Conservation (phyloP, 2,329 filamentous ascomycete genomes). For the Botryotinia convoluta region DNA sequence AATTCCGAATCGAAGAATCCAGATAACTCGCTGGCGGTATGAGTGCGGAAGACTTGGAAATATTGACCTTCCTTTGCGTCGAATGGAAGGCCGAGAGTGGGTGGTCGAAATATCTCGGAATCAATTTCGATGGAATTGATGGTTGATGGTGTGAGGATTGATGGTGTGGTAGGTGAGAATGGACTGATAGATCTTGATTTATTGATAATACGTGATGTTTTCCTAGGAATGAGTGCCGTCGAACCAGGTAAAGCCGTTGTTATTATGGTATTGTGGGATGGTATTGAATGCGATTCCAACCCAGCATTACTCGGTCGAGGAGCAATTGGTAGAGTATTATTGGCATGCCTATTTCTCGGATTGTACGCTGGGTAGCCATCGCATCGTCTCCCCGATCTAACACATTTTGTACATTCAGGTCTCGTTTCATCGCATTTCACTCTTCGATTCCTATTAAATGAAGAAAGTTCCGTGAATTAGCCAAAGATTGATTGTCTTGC, state of each 20-base stretch:
- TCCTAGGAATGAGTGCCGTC: background rate
- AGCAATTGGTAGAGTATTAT: conserved; percentile 30
- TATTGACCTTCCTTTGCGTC: conserved; percentile 54
- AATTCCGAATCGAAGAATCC: conserved; percentile 66
- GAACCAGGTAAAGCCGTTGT: conserved; percentile 2
- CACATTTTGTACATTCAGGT: conserved; percentile 59
- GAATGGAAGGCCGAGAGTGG: conserved; percentile 40
- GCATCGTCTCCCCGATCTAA: conserved; percentile 57
- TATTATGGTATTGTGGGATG: conserved; percentile 18
- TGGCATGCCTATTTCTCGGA: conserved; percentile 23
- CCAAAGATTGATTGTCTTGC: background rate
- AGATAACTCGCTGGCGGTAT: conserved; percentile 61
- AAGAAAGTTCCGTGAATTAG: conserved; percentile 17
- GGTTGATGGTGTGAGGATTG: conserved; percentile 6
- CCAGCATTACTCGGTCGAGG: conserved; percentile 24
- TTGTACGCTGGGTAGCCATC: conserved; percentile 52
- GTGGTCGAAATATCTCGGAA: background rate
- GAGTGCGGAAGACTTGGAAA: conserved; percentile 59
- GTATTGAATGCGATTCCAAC: conserved; percentile 1
- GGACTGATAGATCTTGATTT: conserved; percentile 18
- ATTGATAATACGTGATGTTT: background rate
- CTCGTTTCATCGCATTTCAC: conserved; percentile 67
- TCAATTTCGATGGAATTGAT: background rate
- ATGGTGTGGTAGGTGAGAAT: conserved; percentile 16
- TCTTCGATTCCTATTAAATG: conserved; percentile 49